Evolutionary conservation across 2,329 filamentous ascomycete genomes (phyloP), one percentile per base, ranked within the genome.

Genomic region (Penicillium paneum): DNA sequence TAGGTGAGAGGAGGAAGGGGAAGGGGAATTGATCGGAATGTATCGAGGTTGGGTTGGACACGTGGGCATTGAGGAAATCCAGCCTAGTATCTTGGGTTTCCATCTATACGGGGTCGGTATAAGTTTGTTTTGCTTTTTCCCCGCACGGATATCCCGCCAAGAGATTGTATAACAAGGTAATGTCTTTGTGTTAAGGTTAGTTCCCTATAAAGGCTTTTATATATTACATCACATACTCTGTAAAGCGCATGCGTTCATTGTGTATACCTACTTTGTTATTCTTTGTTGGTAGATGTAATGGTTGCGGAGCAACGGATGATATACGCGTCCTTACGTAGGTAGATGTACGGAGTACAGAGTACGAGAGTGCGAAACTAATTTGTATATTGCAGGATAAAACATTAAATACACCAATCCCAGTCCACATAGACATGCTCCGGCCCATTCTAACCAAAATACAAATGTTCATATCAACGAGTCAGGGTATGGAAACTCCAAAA

Each of bases 51-150:
- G n/a, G 19, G 35, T 21, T 31, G 10, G 26, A 41, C 46, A 49
- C 46, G 24, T 52, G 48, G 49, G 24, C 17, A 42, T 19, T 19
- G 4, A 21, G 1, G 5, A 44, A 21, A 12, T 10, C 13, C 28
- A 21, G 41, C 13, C 28, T 31, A 43, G 19, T 41, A 24, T 38
- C 36, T 44, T 29, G 40, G 41, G 15, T 19, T 21, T 8, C 8
- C 2, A 15, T 43, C 28, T 31, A 43, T 6, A 21, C 31, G 7
- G 10, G n/a, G n/a, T 42, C 40, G 40, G 40, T 13, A 12, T 29
- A 19, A 42, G 41, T 53, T 59, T 58, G 62, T 64, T 64, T 62
- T 63, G 57, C 34, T 62, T 62, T 64, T 62, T 38, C 60, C 62
- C 49, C 49, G 56, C 61, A 43, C 50, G 57, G 45, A 32, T 49